Evolutionary conservation across 108 stramenopile genomes (phyloP).

Genomic region (Fragilaria crotonensis): DNA sequence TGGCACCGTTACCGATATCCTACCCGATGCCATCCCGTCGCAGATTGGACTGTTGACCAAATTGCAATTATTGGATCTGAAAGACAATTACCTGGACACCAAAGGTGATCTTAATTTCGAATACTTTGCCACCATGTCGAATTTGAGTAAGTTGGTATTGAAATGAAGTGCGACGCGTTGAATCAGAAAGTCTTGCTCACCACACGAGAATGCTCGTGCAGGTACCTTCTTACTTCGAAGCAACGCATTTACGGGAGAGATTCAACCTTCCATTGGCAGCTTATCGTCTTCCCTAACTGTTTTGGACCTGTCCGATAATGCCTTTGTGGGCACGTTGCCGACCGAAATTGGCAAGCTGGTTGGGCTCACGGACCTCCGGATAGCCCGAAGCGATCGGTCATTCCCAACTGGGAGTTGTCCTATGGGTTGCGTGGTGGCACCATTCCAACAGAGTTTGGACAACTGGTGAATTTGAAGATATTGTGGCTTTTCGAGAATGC

Average conservation of each 20-base stretch:
- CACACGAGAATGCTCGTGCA: too few species aligned
- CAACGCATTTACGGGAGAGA: neutral
- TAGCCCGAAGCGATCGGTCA: neutral
- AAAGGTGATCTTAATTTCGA: neutral
- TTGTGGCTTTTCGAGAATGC: constrained; percentile 1
- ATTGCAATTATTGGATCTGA: constrained; percentile 36
- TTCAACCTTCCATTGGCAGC: neutral
- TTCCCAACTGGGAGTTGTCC: neutral
- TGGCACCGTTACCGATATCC: neutral
- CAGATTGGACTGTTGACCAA: constrained; percentile 36
- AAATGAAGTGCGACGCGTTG: too few species aligned
- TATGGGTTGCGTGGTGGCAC: too few species aligned
- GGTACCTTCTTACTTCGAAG: too few species aligned
- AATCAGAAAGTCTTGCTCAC: too few species aligned
- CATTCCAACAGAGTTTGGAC: constrained; percentile 21
- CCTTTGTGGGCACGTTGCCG: neutral
- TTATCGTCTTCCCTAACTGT: neutral
- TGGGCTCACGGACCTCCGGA: neutral
- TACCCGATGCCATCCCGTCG: constrained; percentile 43
- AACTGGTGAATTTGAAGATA: constrained; percentile 3
- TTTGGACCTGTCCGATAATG: neutral
- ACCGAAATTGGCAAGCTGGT: constrained; percentile 1
- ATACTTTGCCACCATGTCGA: neutral
- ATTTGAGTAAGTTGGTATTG: neutral
- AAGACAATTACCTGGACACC: constrained; percentile 23